Base-by-base conservation (phyloP, 345 rosid genomes). In the Eucalyptus sp. region DNA sequence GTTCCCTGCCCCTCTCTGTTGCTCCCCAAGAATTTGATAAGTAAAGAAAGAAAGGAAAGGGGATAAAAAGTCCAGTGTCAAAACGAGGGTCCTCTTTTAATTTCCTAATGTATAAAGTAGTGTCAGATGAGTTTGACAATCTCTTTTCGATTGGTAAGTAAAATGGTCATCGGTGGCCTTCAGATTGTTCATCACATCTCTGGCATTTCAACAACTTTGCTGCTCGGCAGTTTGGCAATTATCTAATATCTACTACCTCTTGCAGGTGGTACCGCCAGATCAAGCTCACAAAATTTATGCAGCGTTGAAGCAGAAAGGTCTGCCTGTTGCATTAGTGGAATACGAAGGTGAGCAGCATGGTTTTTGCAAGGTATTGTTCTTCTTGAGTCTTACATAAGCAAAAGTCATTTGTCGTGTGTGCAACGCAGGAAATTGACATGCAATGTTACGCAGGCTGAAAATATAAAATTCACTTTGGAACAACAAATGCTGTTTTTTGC, bases 301-400 rank as follows among this genome's bases (percentile, higher is more conserved):
- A 79, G 98, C 99, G 60, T 66, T 97, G 91, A 98, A 96, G 93
- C 92, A 92, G 56, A 98, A 98, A 89, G 96, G 99, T 90, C 90
- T 97, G 86, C 97, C 98, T 24, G 98, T 97, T 93, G 99, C 98
- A 52, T 98, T 94, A 48, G 96, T 98, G 87, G 98, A 96, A 93
- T 98, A 97, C 33, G 98, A 98, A 91, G 99, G 97, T 52, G 98
- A 97, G 89, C 97, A 97, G 64, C 98, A 98, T 50, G 99, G 98
- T 88, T 98, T 97, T 89, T 96, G 99, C 88, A 97, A 97, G 97
- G 99, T 95, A 92, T 88, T 29, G 90, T 48, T 48, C 58, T 37
- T n/a, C 22, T n/a, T 7, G 41, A 48, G 24, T 86, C 37, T 86
- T 50, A 20, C 37, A 18, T 52, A 18, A 50, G 20, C 54, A 41